Evolutionary conservation across 306 rosid species (phyloP).

Genomic region (Comarum palustre): DNA sequence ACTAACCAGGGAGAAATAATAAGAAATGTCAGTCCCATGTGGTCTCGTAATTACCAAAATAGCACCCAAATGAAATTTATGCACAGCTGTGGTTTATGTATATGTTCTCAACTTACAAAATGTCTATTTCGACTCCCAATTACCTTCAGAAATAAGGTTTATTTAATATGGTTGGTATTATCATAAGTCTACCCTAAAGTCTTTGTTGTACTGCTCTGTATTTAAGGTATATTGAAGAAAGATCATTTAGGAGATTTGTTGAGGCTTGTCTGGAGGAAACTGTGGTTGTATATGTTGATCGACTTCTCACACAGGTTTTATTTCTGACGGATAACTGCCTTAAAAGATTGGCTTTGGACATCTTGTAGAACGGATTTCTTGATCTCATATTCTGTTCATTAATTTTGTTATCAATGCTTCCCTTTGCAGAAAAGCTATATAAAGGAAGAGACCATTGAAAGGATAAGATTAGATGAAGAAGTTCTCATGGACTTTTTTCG

Average conservation of each 20-base stretch:
- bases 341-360: slow-evolving; percentile 1
- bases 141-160: neutral
- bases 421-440: slow-evolving; percentile 72
- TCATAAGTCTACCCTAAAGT: neutral
- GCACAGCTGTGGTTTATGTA: neutral
- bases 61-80: neutral
- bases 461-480: slow-evolving; percentile 98
- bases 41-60: neutral
- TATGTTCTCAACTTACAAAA: neutral
- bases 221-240: slow-evolving; percentile 87
- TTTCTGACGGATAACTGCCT: neutral
- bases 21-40: neutral
- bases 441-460: slow-evolving; percentile 89
- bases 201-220: slow-evolving; percentile 22
- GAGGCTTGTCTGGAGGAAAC: slow-evolving; percentile 99
- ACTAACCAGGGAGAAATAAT: neutral
- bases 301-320: slow-evolving; percentile 80
- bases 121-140: neutral
- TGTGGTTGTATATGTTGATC: slow-evolving; percentile 78
- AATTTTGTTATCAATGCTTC: slow-evolving; percentile 21
- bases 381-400: slow-evolving; percentile 17
- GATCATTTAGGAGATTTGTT: slow-evolving; percentile 94
- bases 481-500: slow-evolving; percentile 93
- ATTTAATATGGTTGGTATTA: neutral
- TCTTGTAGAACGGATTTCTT: slow-evolving; percentile 1